A percentile compares a stretch with the other conserved stretches of the same genome.
Conservation (phyloP, 1,284 basidiomycete species). For the Sphagnurus paluster region DNA sequence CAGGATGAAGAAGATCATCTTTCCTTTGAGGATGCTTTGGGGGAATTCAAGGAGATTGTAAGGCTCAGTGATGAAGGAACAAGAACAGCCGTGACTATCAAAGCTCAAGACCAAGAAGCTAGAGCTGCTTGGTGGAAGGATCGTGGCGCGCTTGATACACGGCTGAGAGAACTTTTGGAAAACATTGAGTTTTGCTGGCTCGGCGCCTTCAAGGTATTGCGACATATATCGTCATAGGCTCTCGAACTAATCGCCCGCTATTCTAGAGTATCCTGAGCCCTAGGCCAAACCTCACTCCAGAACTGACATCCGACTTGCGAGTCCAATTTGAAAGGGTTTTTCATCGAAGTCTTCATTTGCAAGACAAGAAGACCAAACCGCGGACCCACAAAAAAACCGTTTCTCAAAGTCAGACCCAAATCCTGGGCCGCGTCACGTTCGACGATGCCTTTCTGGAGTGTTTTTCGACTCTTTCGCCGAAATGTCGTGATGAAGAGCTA, state of each 20-base stretch:
- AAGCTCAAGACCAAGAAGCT: slow-evolving; percentile 62
- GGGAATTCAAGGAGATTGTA: slow-evolving; percentile 81
- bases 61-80: slow-evolving; percentile 76
- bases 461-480: slow-evolving; percentile 80
- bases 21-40: slow-evolving; percentile 72
- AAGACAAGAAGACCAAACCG: slow-evolving; percentile 52
- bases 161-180: slow-evolving; percentile 75
- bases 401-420: slow-evolving; percentile 41
- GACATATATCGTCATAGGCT: background rate
- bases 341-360: slow-evolving; percentile 58
- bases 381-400: slow-evolving; percentile 35
- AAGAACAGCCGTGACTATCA: slow-evolving; percentile 71
- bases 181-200: slow-evolving; percentile 96
- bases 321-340: slow-evolving; percentile 75
- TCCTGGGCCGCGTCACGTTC: slow-evolving; percentile 51
- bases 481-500: slow-evolving; percentile 89
- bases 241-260: slow-evolving; percentile 2
- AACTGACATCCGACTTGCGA: slow-evolving; percentile 57
- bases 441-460: slow-evolving; percentile 82
- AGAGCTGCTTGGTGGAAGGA: slow-evolving; percentile 85
- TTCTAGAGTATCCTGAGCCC: slow-evolving; percentile 71
- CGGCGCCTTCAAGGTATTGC: slow-evolving; percentile 89
- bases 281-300: slow-evolving; percentile 44
- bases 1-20: slow-evolving; percentile 76
- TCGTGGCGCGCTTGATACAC: slow-evolving; percentile 72